These are phyloP conservation scores for Paramecium bursaria DNA, from an alignment of 73 alveolate genomes.

Conservation along the genomic window DNA sequence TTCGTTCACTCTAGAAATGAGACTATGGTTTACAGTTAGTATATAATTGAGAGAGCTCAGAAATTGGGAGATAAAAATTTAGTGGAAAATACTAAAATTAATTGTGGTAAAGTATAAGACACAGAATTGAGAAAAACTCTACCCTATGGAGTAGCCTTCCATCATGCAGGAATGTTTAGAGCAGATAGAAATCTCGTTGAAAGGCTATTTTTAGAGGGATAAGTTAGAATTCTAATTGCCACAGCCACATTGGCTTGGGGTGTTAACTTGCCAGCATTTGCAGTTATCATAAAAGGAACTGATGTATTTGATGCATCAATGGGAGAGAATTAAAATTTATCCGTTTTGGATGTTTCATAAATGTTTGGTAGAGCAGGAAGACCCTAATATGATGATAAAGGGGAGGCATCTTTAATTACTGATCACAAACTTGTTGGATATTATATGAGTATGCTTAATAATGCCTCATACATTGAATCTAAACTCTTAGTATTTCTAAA, in stretches of 20 bases:
- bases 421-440: slow-evolving; percentile 83
- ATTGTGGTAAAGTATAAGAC: slow-evolving; percentile 74
- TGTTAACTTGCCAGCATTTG: slow-evolving; percentile 99
- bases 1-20: slow-evolving; percentile 99
- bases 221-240: slow-evolving; percentile 91
- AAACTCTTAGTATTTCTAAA: slow-evolving; percentile 75
- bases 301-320: slow-evolving; percentile 64
- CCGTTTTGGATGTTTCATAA: slow-evolving; percentile 98
- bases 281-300: slow-evolving; percentile 96
- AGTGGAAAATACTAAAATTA: slow-evolving; percentile 84
- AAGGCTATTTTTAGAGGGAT: slow-evolving; percentile 89
- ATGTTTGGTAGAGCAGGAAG: slow-evolving; percentile 99
- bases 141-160: slow-evolving; percentile 97
- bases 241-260: slow-evolving; percentile 99
- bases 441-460: slow-evolving; percentile 88
- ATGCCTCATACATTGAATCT: slow-evolving; percentile 88
- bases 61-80: slow-evolving; percentile 77
- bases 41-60: slow-evolving; percentile 80
- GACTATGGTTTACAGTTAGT: slow-evolving; percentile 89
- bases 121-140: slow-evolving; percentile 78
- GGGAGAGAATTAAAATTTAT: slow-evolving; percentile 85
- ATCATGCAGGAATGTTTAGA: slow-evolving; percentile 99
- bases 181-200: slow-evolving; percentile 92
- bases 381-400: slow-evolving; percentile 98
- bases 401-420: slow-evolving; percentile 92